Evolutionary conservation across 345 rosid species (phyloP), one percentile per base, ranked within the genome.

Genomic region (Eucalyptus virginea): DNA sequence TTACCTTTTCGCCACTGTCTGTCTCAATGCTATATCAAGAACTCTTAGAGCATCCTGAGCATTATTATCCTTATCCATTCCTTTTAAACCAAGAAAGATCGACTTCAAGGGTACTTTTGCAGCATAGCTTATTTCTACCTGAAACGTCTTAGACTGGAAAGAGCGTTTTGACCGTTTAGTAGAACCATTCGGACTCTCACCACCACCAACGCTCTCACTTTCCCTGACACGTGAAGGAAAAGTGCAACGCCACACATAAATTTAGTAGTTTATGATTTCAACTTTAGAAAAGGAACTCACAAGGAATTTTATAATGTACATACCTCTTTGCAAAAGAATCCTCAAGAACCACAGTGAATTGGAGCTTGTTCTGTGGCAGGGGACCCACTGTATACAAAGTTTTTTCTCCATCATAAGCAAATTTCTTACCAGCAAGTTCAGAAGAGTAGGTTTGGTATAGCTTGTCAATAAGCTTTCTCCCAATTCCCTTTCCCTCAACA

Each of bases 391-490:
- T 96, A 65, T 94, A 98, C 91, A 98, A 77, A 87, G 90, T 92
- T 89, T 93, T 95, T 81, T 95, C 98, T 52, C 99, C 99, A 93
- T 98, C 99, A 90, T 95, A 98, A 30, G 97, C 98, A 91, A 96
- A 91, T 62, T 88, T 91, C 90, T 94, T 98, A 86, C 93, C 91
- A 87, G 89, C 93, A 81, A 96, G 94, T 56, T 95, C 98, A 62
- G 95, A 91, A 52, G 93, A 90, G 92, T 95, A 98, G 5, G 95
- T 96, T 89, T 92, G 94, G 93, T 94, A 94, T 87, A 97, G 96
- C 88, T 89, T 94, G 62, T 96, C 96, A 54, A 97, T 93, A 58
- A 96, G 87, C 90, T 94, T 97, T 91, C 99, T 94, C 58, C 97
- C 94, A 89, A 96, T 93, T 50, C 95, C 94, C 92, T 94, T 95